These are phyloP conservation scores for Barnettozyma hawaiiensis DNA, from an alignment of 1,139 yeast genomes.

Conservation along the genomic window DNA sequence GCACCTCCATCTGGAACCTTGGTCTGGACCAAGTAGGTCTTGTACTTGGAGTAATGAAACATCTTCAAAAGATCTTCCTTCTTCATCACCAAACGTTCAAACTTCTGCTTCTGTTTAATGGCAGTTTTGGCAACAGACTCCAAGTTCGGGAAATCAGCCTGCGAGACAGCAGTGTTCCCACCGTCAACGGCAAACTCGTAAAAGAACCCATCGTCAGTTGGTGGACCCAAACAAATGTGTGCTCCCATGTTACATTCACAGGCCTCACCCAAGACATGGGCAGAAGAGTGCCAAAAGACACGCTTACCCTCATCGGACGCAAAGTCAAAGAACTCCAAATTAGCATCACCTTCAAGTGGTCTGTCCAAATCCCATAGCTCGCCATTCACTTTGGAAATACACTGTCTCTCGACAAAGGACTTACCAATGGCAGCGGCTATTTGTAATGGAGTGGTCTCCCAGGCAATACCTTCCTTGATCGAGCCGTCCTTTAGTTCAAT, in stretches of 20 bases:
- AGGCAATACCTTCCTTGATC: constrained; percentile 69
- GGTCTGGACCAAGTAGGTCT: constrained; percentile 77
- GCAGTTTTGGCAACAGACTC: constrained; percentile 89
- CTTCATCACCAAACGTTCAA: constrained; percentile 87
- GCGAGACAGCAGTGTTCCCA: constrained; percentile 70
- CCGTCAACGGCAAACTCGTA: constrained; percentile 94
- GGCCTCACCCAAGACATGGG: constrained; percentile 97
- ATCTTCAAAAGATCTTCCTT: constrained; percentile 87
- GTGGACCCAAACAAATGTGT: constrained; percentile 91
- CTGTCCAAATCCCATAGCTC: constrained; percentile 93
- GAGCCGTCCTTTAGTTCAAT: constrained; percentile 87
- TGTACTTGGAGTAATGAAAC: constrained; percentile 95
- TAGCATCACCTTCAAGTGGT: constrained; percentile 73
- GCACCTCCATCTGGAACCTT: constrained; percentile 96
- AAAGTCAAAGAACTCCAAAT: constrained; percentile 74
- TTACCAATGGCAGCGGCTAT: constrained; percentile 83
- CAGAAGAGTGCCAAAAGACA: constrained; percentile 99
- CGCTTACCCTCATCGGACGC: constrained; percentile 83
- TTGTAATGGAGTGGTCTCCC: constrained; percentile 86
- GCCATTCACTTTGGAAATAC: constrained; percentile 88
- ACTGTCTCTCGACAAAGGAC: constrained; percentile 82
- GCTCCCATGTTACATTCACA: constrained; percentile 96
- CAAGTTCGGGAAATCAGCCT: constrained; percentile 75
- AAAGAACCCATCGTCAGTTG: constrained; percentile 96
- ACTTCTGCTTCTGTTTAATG: constrained; percentile 92